Conservation (phyloP, 257 asterid species). For the Parsonsia alboflavescens region DNA sequence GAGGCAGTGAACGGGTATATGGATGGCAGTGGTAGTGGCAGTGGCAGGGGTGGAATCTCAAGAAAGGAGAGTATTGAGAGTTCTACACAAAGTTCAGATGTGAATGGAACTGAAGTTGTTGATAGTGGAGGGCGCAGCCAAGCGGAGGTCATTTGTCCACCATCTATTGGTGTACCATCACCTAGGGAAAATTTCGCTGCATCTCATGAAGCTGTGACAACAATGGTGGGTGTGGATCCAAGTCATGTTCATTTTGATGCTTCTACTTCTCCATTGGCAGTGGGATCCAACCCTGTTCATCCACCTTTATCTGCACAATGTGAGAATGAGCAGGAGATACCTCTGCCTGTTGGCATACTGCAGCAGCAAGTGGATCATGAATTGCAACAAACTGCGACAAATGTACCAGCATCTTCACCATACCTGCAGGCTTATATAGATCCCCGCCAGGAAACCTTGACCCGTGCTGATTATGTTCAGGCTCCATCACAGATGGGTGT, state of each 20-base stretch:
- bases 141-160: conserved; percentile 45
- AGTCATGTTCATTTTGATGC: conserved; percentile 33
- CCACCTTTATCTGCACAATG: conserved; percentile 25
- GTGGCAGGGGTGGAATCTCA: conserved; percentile 36
- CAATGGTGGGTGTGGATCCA: conserved; percentile 35
- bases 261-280: conserved; percentile 32
- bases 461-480: conserved; percentile 50
- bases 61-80: conserved; percentile 75
- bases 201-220: conserved; percentile 40
- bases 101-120: conserved; percentile 54
- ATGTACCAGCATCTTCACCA: conserved; percentile 48
- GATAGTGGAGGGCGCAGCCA: conserved; percentile 41
- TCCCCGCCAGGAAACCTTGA: conserved; percentile 49
- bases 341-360: conserved; percentile 36
- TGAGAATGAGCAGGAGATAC: conserved; percentile 50
- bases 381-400: conserved; percentile 36
- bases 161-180: conserved; percentile 42
- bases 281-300: conserved; percentile 29
- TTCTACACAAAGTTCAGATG: conserved; percentile 65
- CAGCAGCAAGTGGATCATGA: conserved; percentile 35
- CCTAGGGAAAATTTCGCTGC: conserved; percentile 36
- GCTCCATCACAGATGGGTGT: conserved; percentile 63
- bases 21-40: conserved; percentile 31
- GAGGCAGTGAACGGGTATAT: conserved; percentile 87
- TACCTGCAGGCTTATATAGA: conserved; percentile 50